Conservation (phyloP, 2,329 filamentous ascomycete species). For the Incumbomyces delicatus region DNA sequence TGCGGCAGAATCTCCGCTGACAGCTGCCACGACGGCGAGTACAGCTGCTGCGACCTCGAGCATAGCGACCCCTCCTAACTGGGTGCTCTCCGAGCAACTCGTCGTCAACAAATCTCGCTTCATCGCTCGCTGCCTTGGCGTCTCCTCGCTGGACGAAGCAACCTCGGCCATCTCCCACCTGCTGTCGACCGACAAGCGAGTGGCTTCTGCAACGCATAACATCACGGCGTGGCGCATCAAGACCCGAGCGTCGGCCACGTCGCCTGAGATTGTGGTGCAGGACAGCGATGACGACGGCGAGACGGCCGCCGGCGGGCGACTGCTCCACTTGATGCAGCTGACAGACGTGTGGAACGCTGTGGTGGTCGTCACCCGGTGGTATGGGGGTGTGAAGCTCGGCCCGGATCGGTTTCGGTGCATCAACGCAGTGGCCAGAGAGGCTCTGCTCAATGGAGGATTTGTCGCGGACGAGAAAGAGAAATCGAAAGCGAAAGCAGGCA, state of each 20-base stretch:
- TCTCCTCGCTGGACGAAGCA: slow-evolving; percentile 62
- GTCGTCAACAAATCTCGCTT: slow-evolving; percentile 83
- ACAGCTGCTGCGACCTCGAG: slow-evolving; percentile 12
- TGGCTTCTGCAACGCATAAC: slow-evolving; percentile 83
- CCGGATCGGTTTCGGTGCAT: slow-evolving; percentile 86
- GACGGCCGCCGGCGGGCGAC: slow-evolving; percentile 73
- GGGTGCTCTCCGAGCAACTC: slow-evolving; percentile 64
- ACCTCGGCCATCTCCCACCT: slow-evolving; percentile 63
- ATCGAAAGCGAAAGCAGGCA: not conserved
- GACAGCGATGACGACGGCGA: slow-evolving; percentile 97
- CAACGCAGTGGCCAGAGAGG: slow-evolving; percentile 75
- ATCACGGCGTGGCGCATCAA: slow-evolving; percentile 87
- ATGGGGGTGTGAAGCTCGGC: slow-evolving; percentile 80
- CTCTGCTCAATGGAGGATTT: slow-evolving; percentile 66
- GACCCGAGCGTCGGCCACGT: slow-evolving; percentile 27
- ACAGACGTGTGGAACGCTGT: slow-evolving; percentile 92
- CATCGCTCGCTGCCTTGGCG: slow-evolving; percentile 53
- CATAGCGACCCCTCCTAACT: slow-evolving; percentile 46
- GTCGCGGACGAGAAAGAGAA: slow-evolving; percentile 43
- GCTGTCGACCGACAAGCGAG: slow-evolving; percentile 70
- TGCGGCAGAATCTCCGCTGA: slow-evolving; percentile 7
- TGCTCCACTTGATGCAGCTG: slow-evolving; percentile 84
- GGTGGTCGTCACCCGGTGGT: slow-evolving; percentile 92
- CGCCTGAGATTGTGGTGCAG: slow-evolving; percentile 54
- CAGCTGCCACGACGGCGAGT: slow-evolving; percentile 11